phyloP scores from a whole-genome alignment of 257 asterid species.

The Ajuga chamaepitys region DNA sequence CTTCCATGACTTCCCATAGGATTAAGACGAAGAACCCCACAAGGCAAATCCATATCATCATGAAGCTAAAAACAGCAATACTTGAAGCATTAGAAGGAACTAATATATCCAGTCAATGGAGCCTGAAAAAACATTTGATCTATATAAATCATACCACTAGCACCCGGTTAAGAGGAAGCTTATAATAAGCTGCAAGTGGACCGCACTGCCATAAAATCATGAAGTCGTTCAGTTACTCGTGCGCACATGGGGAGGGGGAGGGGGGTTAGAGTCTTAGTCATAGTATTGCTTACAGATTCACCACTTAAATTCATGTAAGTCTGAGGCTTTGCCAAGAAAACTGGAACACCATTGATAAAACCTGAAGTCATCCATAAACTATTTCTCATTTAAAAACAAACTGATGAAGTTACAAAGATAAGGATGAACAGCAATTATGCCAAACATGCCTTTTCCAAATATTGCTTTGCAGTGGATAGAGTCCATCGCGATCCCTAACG shows the following conservation, averaged over 20 bases:
- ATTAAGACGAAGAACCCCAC: slow-evolving; percentile 94
- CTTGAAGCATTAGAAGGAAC: background rate
- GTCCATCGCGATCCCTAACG: slow-evolving; percentile 58
- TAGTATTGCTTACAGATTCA: slow-evolving; percentile 61
- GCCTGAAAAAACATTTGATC: background rate
- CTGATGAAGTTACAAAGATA: background rate
- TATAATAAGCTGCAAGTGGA: slow-evolving; percentile 94
- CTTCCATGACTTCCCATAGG: slow-evolving; percentile 69
- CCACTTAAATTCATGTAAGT: slow-evolving; percentile 92
- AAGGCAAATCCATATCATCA: slow-evolving; percentile 90
- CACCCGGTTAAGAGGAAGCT: slow-evolving; percentile 93
- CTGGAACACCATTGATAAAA: slow-evolving; percentile 56
- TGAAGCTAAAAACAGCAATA: slow-evolving; percentile 51
- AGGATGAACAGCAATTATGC: background rate
- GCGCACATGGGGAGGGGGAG: background rate
- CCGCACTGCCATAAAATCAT: slow-evolving; percentile 50
- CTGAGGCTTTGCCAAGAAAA: slow-evolving; percentile 90
- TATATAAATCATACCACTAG: slow-evolving; percentile 45
- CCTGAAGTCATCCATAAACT: slow-evolving; percentile 36
- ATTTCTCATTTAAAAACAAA: background rate
- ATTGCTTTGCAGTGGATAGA: slow-evolving; percentile 73
- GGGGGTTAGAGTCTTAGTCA: background rate
- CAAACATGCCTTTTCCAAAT: slow-evolving; percentile 68
- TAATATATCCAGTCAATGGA: background rate
- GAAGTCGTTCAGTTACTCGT: slow-evolving; percentile 9